Conservation (phyloP, 1,139 yeast genomes). For the Geotrichum siamense region DNA sequence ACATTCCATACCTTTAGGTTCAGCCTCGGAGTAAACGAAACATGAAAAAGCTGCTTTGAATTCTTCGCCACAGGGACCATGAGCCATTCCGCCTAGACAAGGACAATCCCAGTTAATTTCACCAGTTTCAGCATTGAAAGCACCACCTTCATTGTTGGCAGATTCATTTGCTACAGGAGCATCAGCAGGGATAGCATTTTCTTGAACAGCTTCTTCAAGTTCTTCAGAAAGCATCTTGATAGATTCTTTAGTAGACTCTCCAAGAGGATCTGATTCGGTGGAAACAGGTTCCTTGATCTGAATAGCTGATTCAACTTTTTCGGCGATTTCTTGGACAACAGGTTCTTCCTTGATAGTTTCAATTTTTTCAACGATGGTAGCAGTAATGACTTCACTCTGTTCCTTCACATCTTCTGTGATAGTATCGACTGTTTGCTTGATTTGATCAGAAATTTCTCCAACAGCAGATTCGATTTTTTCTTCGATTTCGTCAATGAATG, state of each 20-base stretch:
- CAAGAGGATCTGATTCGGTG: neutral
- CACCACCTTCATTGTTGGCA: slow-evolving; percentile 32
- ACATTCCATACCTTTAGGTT: slow-evolving; percentile 97
- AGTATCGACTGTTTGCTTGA: slow-evolving; percentile 1
- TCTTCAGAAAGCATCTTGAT: slow-evolving; percentile 7
- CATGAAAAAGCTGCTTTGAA: slow-evolving; percentile 95
- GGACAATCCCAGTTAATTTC: slow-evolving; percentile 99
- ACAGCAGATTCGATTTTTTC: slow-evolving; percentile 2
- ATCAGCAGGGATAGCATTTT: slow-evolving; percentile 7
- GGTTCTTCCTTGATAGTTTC: neutral
- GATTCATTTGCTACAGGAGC: slow-evolving; percentile 11
- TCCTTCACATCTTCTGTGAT: neutral
- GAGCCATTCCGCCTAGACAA: slow-evolving; percentile 98
- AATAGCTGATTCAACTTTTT: neutral
- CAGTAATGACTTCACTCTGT: neutral
- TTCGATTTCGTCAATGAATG: neutral
- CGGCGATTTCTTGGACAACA: neutral
- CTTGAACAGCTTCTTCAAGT: slow-evolving; percentile 9
- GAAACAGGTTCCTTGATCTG: neutral
- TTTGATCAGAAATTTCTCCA: neutral
- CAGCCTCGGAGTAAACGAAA: slow-evolving; percentile 89
- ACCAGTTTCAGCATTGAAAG: slow-evolving; percentile 95
- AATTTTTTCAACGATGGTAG: neutral
- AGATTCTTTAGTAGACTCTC: slow-evolving; percentile 6
- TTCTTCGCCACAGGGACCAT: slow-evolving; percentile 98